Evolutionary conservation across 2,329 filamentous ascomycete species (phyloP), one percentile per base, ranked within the genome.

Genomic region (Diaporthe citri): DNA sequence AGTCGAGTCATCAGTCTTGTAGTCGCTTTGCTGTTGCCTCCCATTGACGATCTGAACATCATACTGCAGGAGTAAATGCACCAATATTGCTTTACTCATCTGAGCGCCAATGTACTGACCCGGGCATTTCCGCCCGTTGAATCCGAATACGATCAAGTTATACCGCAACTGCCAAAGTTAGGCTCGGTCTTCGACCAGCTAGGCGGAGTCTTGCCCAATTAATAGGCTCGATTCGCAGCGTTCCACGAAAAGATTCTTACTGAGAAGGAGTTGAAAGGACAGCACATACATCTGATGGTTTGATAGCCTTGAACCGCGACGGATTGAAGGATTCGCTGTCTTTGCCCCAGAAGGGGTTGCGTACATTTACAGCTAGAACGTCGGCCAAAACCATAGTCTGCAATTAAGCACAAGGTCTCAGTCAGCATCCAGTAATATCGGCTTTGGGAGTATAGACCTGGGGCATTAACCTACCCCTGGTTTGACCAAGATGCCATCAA

Each of bases 311-410:
- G 36, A 71, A 46, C 22, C 66, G 22, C 3, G 66, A 56, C 5
- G 66, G 66, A 12, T 43, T 28, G 51, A 57, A 71, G 22, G 28
- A 39, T 25, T 71, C 66, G 66, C 51, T 57, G 2, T 71, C 17
- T 22, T 20, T 15, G 13, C 66, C 66, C 66, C 66, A 71, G 34
- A 71, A 71, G n/a, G 66, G 34, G 22, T 71, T 71, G 51, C 66
- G 66, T 7, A 71, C 52, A 22, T 71, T 71, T 22, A 71, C 55
- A 8, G 66, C 66, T 5, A 41, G 48, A 12, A 71, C 51, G 22
- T 71, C 66, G 6, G 43, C 51, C 6, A 71, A 28, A 13, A 71
- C 28, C 10, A 9, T 13, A 12, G 66, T 71, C 66, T 71, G 43
- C 7, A 15, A 6, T 9, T 64, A 1, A n/a, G 12, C 52, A 25